Percentiles rank a stretch among this genome's conserved stretches.
Conservation (phyloP, 345 rosid species). For the Lumnitzera racemosa region DNA sequence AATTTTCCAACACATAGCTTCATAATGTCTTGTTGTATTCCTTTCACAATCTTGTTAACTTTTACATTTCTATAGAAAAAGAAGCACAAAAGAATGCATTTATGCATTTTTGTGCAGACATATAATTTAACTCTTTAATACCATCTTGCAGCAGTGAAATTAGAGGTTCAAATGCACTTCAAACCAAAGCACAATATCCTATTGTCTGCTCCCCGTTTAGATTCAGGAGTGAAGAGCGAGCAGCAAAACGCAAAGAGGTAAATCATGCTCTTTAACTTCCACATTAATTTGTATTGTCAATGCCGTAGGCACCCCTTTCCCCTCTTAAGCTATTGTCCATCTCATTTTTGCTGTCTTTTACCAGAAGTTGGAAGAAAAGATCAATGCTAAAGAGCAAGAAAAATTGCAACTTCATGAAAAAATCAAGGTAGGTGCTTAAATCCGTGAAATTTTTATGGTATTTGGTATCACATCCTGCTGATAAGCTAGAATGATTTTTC, state of each 20-base stretch:
- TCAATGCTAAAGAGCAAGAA: constrained; percentile 26
- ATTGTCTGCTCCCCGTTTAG: constrained; percentile 46
- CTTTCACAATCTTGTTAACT: no score
- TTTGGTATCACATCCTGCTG: background rate
- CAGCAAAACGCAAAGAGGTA: constrained; percentile 81
- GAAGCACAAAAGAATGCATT: background rate
- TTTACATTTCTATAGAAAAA: no score
- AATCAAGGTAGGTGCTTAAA: constrained; percentile 25
- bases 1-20: no score
- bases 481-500: background rate
- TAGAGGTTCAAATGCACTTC: constrained; percentile 28
- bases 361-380: constrained; percentile 61
- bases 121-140: background rate
- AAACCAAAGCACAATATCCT: constrained; percentile 34
- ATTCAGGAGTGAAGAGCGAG: constrained; percentile 83
- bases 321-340: no score
- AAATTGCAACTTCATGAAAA: constrained; percentile 25
- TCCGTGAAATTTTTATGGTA: constrained; percentile 1
- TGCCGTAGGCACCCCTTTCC: no score
- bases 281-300: no score
- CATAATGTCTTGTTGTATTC: no score
- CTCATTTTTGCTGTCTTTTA: constrained; percentile 23
- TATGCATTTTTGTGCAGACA: background rate
- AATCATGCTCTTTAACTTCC: no score
- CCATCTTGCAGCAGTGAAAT: constrained; percentile 23